Conservation (phyloP, 2,329 filamentous ascomycete species). For the Gnomoniopsis sp. region DNA sequence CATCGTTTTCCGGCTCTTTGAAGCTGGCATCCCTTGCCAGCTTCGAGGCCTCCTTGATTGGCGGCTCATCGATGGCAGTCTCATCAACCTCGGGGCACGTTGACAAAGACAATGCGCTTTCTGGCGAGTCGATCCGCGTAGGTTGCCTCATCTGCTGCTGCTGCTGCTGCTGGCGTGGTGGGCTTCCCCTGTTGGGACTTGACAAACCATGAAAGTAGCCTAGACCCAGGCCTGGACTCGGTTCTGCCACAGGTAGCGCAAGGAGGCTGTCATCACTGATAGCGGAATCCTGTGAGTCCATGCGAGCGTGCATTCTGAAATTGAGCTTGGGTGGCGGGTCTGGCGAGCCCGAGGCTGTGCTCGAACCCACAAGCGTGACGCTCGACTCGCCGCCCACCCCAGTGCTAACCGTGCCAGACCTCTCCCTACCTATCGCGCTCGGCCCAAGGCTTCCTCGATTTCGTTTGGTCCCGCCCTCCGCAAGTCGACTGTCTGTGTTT, state of each 20-base stretch:
- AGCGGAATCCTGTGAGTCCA: conserved; percentile 31
- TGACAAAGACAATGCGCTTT: conserved; percentile 43
- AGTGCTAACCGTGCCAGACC: conserved; percentile 18
- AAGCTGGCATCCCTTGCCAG: background rate
- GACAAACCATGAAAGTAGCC: conserved; percentile 32
- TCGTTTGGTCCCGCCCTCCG: conserved; percentile 22
- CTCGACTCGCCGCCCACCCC: conserved; percentile 1
- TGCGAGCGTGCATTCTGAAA: conserved; percentile 21
- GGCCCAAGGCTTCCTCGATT: background rate
- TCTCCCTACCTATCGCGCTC: conserved; percentile 24
- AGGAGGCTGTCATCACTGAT: conserved; percentile 40
- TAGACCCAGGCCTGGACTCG: conserved; percentile 32
- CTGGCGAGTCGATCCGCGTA: conserved; percentile 27
- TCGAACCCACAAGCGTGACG: conserved; percentile 6
- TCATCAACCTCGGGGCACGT: conserved; percentile 56
- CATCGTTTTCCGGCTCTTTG: conserved; percentile 3
- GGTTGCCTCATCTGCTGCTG: conserved; percentile 2
- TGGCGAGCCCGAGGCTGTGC: conserved; percentile 22
- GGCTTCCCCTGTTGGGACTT: conserved; percentile 37
- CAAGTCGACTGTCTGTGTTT: conserved; percentile 50
- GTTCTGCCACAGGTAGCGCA: conserved; percentile 19
- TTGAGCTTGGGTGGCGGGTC: conserved; percentile 26
- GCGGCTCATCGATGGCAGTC: conserved; percentile 32
- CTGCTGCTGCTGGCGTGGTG: conserved; percentile 13
- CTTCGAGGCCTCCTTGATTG: background rate